Percentiles rank a stretch among this genome's conserved stretches.
Conservation (phyloP, 2,329 filamentous ascomycete species). For the Juglanconis oblonga region DNA sequence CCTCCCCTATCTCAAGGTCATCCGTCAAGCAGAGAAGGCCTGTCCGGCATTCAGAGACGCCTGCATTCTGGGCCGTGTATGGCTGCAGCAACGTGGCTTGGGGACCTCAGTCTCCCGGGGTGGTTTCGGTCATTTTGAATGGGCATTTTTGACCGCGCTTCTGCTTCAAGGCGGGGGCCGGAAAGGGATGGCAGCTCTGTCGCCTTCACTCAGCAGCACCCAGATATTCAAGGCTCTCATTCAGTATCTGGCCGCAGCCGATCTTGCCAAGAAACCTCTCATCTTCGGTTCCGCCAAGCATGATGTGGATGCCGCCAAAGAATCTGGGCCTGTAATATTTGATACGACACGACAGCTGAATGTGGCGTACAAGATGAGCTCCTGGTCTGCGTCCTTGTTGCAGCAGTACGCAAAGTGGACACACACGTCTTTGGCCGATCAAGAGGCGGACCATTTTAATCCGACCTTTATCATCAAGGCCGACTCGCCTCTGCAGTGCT, state of each 20-base stretch:
- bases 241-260: slow-evolving; percentile 76
- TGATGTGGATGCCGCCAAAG: slow-evolving; percentile 39
- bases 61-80: slow-evolving; percentile 80
- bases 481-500: slow-evolving; percentile 53
- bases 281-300: slow-evolving; percentile 45
- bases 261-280: slow-evolving; percentile 67
- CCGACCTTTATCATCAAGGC: slow-evolving; percentile 72
- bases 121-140: slow-evolving; percentile 93
- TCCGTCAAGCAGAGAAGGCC: slow-evolving; percentile 66
- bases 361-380: slow-evolving; percentile 83
- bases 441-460: slow-evolving; percentile 75
- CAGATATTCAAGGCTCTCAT: slow-evolving; percentile 92
- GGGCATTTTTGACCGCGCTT: slow-evolving; percentile 75
- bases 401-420: slow-evolving; percentile 73
- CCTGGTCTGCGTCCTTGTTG: slow-evolving; percentile 75
- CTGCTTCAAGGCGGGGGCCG: slow-evolving; percentile 75
- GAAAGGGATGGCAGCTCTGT: slow-evolving; percentile 69
- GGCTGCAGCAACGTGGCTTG: slow-evolving; percentile 87
- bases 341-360: slow-evolving; percentile 76
- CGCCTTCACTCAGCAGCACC: slow-evolving; percentile 79
- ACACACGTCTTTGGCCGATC: slow-evolving; percentile 71
- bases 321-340: slow-evolving; percentile 67
- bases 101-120: slow-evolving; percentile 66
- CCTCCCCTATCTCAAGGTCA: slow-evolving; percentile 69
- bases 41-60: slow-evolving; percentile 77